Evolutionary conservation across 2,329 filamentous ascomycete genomes (phyloP).

Genomic region (Colletotrichum paranaense): DNA sequence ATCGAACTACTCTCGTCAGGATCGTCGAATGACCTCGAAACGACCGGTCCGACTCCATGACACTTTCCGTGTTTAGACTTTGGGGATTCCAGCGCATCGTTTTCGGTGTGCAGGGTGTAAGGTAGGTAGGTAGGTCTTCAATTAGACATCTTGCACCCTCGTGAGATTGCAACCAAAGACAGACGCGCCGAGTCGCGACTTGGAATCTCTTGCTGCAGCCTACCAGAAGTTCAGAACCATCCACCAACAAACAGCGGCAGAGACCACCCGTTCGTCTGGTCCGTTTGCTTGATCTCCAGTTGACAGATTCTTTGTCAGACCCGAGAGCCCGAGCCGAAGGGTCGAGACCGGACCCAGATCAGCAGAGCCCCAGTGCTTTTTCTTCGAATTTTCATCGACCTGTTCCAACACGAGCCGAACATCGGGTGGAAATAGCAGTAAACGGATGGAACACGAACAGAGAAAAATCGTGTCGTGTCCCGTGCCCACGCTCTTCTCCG

Average conservation of each 20-base stretch:
- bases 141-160: neutral
- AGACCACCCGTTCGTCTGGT: neutral
- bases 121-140: neutral
- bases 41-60: neutral
- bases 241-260: neutral
- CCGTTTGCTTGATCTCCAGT: neutral
- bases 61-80: neutral
- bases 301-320: neutral
- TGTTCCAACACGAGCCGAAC: neutral
- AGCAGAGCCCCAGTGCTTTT: neutral
- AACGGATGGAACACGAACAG: neutral
- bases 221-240: no score
- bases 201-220: neutral
- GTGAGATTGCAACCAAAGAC: neutral
- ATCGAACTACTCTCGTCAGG: neutral
- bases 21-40: conserved; percentile 4
- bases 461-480: neutral
- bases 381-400: neutral
- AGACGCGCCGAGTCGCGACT: neutral
- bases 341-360: neutral
- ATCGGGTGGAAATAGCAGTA: neutral
- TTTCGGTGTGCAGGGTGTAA: neutral
- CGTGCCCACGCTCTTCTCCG: neutral
- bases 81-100: neutral
- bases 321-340: neutral